Evolutionary conservation across 768 basidiomycete species (phyloP).

Genomic region (Boletales sp.): DNA sequence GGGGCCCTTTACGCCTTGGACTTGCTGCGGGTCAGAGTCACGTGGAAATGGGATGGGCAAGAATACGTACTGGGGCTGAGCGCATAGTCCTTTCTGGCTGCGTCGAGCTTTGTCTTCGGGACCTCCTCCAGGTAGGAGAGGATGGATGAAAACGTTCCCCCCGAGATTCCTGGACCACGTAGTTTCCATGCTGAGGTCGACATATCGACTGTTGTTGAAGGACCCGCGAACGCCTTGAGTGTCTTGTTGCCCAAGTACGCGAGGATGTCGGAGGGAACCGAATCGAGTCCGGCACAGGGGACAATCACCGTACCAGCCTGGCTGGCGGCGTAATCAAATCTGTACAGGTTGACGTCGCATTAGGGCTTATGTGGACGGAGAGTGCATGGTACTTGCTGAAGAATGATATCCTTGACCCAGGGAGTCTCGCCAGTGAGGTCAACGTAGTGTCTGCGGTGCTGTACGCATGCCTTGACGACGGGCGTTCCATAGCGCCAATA

Average conservation of each 20-base stretch:
- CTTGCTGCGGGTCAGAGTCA: slow-evolving; percentile 19
- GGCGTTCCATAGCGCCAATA: slow-evolving; percentile 70
- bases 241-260: slow-evolving; percentile 68
- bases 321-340: slow-evolving; percentile 69
- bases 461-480: slow-evolving; percentile 77
- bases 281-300: slow-evolving; percentile 76
- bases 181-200: slow-evolving; percentile 51
- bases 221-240: slow-evolving; percentile 46
- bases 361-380: slow-evolving; percentile 1
- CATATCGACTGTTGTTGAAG: slow-evolving; percentile 39
- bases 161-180: slow-evolving; percentile 34
- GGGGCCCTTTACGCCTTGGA: slow-evolving; percentile 30
- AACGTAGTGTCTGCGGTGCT: slow-evolving; percentile 75
- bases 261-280: slow-evolving; percentile 69
- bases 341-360: slow-evolving; percentile 27
- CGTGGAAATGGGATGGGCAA: background rate
- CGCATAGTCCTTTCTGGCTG: slow-evolving; percentile 34
- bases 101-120: slow-evolving; percentile 27
- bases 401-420: slow-evolving; percentile 64
- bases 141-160: slow-evolving; percentile 35
- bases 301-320: slow-evolving; percentile 73
- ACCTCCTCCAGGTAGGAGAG: slow-evolving; percentile 30
- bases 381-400: slow-evolving; percentile 39
- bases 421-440: slow-evolving; percentile 75
- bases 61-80: slow-evolving; percentile 41